These are phyloP conservation scores for Arthrobotrys megalospora DNA, from an alignment of 2,329 filamentous ascomycete genomes.

Conservation along the genomic window DNA sequence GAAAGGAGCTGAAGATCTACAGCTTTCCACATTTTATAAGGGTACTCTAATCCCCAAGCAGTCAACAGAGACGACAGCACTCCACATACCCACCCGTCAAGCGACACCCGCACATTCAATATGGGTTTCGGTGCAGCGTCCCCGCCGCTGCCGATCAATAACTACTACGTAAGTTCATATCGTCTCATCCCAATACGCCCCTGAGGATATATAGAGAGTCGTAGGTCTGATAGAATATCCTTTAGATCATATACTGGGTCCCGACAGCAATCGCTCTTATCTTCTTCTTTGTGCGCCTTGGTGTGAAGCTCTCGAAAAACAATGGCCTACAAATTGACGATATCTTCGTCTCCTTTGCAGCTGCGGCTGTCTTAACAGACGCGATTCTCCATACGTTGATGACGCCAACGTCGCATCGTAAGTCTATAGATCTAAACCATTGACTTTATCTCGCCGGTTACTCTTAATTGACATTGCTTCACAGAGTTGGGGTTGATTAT, in stretches of 20 bases:
- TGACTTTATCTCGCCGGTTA: neutral
- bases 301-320: conserved; percentile 34
- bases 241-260: conserved; percentile 58
- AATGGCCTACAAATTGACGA: conserved; percentile 51
- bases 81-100: conserved; percentile 30
- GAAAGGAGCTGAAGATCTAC: conserved; percentile 41
- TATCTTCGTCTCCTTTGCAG: conserved; percentile 50
- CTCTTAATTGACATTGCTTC: neutral
- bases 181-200: neutral
- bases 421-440: neutral
- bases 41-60: conserved; percentile 20
- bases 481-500: conserved; percentile 45
- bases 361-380: conserved; percentile 28
- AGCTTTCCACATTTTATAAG: conserved; percentile 23
- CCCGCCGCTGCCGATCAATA: conserved; percentile 44
- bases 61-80: conserved; percentile 13
- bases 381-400: conserved; percentile 52
- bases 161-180: conserved; percentile 46
- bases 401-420: conserved; percentile 47
- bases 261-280: conserved; percentile 38
- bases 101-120: conserved; percentile 19
- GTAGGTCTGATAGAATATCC: neutral
- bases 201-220: neutral
- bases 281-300: conserved; percentile 50
- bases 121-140: conserved; percentile 55